Conservation (phyloP, 2,329 filamentous ascomycete species). For the Neospermospora avenae region DNA sequence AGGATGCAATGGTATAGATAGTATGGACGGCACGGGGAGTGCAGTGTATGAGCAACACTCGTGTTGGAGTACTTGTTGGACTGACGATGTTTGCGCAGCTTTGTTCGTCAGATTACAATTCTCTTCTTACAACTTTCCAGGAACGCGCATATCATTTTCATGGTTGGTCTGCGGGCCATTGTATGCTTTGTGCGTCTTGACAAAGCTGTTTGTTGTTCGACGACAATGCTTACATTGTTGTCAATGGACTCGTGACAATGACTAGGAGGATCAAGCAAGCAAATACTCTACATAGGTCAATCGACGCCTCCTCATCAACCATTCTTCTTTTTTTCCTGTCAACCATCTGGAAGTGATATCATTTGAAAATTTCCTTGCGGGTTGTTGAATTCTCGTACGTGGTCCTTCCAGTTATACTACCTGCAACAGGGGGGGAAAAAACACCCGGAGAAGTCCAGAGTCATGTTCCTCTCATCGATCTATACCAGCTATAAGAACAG, state of each 20-base stretch:
- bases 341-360: background rate
- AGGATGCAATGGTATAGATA: background rate
- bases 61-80: background rate
- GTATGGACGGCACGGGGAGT: background rate
- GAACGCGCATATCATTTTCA: background rate
- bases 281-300: background rate
- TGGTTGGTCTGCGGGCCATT: background rate
- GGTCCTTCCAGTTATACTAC: too few species aligned
- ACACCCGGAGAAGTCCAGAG: too few species aligned
- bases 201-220: background rate
- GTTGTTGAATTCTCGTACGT: too few species aligned
- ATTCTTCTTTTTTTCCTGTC: background rate
- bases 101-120: background rate
- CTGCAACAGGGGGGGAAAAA: too few species aligned
- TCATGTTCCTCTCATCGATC: too few species aligned
- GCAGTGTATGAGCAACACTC: background rate
- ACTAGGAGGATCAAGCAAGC: background rate
- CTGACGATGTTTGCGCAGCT: background rate
- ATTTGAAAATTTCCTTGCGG: background rate
- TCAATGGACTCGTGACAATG: too few species aligned
- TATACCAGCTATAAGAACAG: too few species aligned
- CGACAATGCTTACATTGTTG: background rate
- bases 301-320: background rate
- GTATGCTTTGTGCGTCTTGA: background rate
- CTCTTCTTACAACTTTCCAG: background rate